Percentiles rank a stretch among this genome's conserved stretches.
These are phyloP conservation scores for Nothophoma quercina DNA, from an alignment of 2,329 filamentous ascomycete genomes.

Conservation along the genomic window DNA sequence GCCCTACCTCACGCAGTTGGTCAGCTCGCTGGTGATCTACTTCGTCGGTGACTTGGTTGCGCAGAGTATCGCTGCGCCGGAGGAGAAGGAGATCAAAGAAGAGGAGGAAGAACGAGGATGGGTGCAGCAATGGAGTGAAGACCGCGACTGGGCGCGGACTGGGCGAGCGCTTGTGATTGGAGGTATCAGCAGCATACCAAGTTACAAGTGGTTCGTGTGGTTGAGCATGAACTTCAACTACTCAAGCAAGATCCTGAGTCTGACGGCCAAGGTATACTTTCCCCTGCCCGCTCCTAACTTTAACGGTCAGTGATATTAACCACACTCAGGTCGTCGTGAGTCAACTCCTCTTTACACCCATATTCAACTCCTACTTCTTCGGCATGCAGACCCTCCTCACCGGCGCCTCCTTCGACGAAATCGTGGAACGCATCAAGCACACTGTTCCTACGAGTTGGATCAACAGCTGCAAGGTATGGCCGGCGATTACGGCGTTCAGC, in stretches of 20 bases:
- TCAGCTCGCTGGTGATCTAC: slow-evolving; percentile 79
- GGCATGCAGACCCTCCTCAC: slow-evolving; percentile 58
- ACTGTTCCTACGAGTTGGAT: slow-evolving; percentile 79
- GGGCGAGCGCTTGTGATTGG: slow-evolving; percentile 77
- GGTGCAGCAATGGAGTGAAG: slow-evolving; percentile 53
- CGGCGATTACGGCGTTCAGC: slow-evolving; percentile 82
- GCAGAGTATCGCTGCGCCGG: slow-evolving; percentile 64
- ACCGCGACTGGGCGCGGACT: slow-evolving; percentile 63
- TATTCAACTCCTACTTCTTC: slow-evolving; percentile 62
- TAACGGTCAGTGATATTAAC: slow-evolving; percentile 4
- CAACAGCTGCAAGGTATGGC: slow-evolving; percentile 90
- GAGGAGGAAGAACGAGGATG: slow-evolving; percentile 43
- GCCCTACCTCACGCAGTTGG: slow-evolving; percentile 82
- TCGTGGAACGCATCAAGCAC: slow-evolving; percentile 73
- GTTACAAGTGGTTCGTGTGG: slow-evolving; percentile 84
- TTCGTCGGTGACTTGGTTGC: slow-evolving; percentile 79
- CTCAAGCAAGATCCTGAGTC: slow-evolving; percentile 71
- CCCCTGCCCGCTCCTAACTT: neutral
- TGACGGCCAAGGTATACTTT: slow-evolving; percentile 70
- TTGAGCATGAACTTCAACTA: slow-evolving; percentile 87
- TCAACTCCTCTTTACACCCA: slow-evolving; percentile 80
- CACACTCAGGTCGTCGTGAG: slow-evolving; percentile 69
- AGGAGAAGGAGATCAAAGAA: slow-evolving; percentile 20
- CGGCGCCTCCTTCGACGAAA: slow-evolving; percentile 70
- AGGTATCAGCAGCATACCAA: slow-evolving; percentile 74